Base-by-base conservation (phyloP, 768 basidiomycete genomes). In the Boletus sensibilis region DNA sequence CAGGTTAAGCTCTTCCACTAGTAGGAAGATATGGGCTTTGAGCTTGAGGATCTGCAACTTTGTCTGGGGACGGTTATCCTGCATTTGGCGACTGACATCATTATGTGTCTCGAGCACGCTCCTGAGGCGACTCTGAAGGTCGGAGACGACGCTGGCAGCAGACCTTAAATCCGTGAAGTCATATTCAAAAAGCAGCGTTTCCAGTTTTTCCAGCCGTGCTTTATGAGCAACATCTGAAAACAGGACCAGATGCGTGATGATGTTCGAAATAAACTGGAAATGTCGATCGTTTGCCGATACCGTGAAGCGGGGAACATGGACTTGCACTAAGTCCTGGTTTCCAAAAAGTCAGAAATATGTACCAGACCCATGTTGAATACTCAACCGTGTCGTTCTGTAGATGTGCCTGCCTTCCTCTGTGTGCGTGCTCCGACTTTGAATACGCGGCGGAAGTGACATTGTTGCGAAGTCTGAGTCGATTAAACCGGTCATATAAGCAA, bases 401-500 rank as follows among this genome's bases (percentile, higher is more conserved):
- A 68, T 91, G 88, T 8, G 69, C 64, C 14, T 70, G 60, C 27
- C 68, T 64, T 20, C 64, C 55, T 52, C 44, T 51, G 21, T 71
- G 67, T 8, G 58, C 47, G 20, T 71, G 65, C 41, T 69, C 69
- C 38, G 75, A 73, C n/a, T 82, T 78, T 16, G 75, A 68, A 12
- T 67, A 70, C n/a, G 73, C 68, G 33, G 78, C 75, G 12, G 84
- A 81, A 33, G 86, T 84, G 31, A 87, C 73, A 58, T 82, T 84
- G 61, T 86, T 92, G 42, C 87, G 86, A 50, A 94, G 75, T 35
- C 95, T 86, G 10, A 97, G 80, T 40, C 88, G 87, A 72, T 98
- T 98, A 77, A 96, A 96, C 69, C 92, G 94, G 78, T 98, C 95
- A 68, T 94, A 93, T 45, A 86, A 88, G 58, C 96, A 83, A 5